phyloP scores from a whole-genome alignment of 2,329 filamentous ascomycete species.

The Fusarium poae region DNA sequence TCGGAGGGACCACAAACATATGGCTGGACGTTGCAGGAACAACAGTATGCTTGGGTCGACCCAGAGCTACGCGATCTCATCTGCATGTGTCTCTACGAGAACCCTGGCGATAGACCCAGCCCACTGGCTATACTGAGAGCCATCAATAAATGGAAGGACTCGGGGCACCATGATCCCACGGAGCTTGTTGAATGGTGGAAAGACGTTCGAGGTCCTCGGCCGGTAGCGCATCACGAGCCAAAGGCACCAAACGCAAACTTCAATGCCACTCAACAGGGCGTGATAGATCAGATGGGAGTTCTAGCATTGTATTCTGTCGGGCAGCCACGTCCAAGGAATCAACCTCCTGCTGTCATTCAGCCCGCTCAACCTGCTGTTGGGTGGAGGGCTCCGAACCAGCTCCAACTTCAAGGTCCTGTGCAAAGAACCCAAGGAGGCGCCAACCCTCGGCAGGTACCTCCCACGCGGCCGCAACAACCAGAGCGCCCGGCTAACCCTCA shows the following conservation, averaged over 20 bases:
- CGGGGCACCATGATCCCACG: slow-evolving; percentile 33
- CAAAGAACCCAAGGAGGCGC: not conserved
- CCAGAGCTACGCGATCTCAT: slow-evolving; percentile 42
- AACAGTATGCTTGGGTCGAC: slow-evolving; percentile 34
- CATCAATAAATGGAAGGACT: slow-evolving; percentile 39
- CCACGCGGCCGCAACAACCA: not conserved
- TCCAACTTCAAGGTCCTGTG: not conserved
- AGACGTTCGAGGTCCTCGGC: not conserved
- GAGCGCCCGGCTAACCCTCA: not conserved
- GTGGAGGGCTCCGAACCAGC: not conserved
- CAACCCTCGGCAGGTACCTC: not conserved
- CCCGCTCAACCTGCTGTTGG: not conserved
- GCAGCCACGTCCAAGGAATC: not conserved
- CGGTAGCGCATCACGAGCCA: not conserved
- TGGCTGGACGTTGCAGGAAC: slow-evolving; percentile 39
- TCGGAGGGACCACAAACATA: slow-evolving; percentile 32
- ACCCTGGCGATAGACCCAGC: slow-evolving; percentile 47
- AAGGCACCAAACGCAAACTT: not conserved
- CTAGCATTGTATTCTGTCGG: not conserved
- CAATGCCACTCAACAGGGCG: slow-evolving; percentile 5
- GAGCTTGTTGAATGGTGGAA: slow-evolving; percentile 43
- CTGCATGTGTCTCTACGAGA: slow-evolving; percentile 45
- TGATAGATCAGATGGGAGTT: not conserved
- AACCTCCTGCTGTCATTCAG: not conserved
- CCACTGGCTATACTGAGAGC: slow-evolving; percentile 39